Evolutionary conservation across 805 yeast genomes (phyloP).

Genomic region (Blastobotrys peoriensis): DNA sequence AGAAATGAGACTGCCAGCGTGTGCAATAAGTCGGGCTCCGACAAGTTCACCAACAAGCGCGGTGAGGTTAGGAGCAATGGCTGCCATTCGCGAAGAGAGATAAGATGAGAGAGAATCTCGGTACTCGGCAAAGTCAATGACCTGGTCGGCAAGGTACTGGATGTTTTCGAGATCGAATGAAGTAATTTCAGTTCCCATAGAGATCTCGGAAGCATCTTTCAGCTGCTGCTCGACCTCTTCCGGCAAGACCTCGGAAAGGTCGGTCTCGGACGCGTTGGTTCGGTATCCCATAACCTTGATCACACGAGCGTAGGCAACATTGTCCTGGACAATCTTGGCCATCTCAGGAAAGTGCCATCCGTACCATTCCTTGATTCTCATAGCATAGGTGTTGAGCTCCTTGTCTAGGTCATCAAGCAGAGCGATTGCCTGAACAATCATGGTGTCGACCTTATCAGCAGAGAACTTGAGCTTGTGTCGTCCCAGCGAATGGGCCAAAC

Average conservation of each 20-base stretch:
- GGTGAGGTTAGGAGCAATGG: constrained; percentile 96
- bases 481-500: constrained; percentile 97
- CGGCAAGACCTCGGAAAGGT: constrained; percentile 83
- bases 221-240: constrained; percentile 79
- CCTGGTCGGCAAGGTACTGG: constrained; percentile 87
- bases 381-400: constrained; percentile 95
- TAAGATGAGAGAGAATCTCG: constrained; percentile 94
- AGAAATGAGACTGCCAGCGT: constrained; percentile 90
- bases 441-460: constrained; percentile 97
- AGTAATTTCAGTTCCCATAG: constrained; percentile 99
- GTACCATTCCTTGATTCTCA: constrained; percentile 99
- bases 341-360: constrained; percentile 99
- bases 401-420: constrained; percentile 94
- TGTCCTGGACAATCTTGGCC: constrained; percentile 94
- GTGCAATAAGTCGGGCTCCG: constrained; percentile 97
- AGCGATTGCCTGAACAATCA: constrained; percentile 99
- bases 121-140: constrained; percentile 91
- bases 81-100: constrained; percentile 91
- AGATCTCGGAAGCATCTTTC: constrained; percentile 94
- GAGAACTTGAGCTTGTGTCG: constrained; percentile 97
- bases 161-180: constrained; percentile 84
- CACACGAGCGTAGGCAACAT: constrained; percentile 92
- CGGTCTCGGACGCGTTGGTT: constrained; percentile 84
- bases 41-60: constrained; percentile 95
- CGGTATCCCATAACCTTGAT: constrained; percentile 91